These are phyloP conservation scores for Pseudofabraea citricarpa DNA, from an alignment of 2,329 filamentous ascomycete species.

Conservation along the genomic window DNA sequence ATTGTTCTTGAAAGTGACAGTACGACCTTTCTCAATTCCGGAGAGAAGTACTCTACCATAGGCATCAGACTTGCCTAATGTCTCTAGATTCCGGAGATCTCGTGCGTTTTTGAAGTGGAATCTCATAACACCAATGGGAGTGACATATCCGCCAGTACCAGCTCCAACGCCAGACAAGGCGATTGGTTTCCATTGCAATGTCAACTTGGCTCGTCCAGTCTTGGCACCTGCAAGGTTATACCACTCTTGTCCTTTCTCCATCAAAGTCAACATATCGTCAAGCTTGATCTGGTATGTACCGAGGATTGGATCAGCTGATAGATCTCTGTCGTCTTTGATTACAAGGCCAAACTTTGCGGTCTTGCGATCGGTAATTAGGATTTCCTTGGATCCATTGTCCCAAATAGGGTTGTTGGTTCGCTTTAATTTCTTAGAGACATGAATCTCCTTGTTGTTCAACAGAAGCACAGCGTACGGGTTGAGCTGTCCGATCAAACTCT, in stretches of 20 bases:
- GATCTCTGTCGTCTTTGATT: constrained; percentile 91
- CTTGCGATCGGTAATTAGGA: constrained; percentile 91
- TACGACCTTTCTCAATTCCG: constrained; percentile 84
- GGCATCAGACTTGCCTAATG: constrained; percentile 93
- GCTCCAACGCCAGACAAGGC: constrained; percentile 72
- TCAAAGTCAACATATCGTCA: constrained; percentile 86
- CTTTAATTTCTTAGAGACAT: constrained; percentile 87
- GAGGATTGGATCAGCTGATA: constrained; percentile 75
- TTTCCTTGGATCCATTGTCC: constrained; percentile 87
- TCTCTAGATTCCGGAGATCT: constrained; percentile 86
- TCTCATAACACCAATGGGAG: constrained; percentile 91
- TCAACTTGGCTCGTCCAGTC: constrained; percentile 84
- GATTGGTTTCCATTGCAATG: constrained; percentile 92
- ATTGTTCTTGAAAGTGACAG: constrained; percentile 94
- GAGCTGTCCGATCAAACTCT: constrained; percentile 85
- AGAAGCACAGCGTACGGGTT: constrained; percentile 88
- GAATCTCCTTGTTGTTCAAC: constrained; percentile 88
- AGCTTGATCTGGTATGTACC: constrained; percentile 95
- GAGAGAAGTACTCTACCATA: constrained; percentile 87
- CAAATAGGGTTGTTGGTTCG: constrained; percentile 97
- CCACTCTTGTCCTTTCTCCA: constrained; percentile 93
- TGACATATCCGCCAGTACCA: constrained; percentile 83
- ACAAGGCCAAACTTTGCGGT: constrained; percentile 85
- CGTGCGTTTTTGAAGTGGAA: constrained; percentile 83
- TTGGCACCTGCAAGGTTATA: constrained; percentile 80